Conservation (phyloP, 169 alveolate genomes). For the Theileria annulata region DNA sequence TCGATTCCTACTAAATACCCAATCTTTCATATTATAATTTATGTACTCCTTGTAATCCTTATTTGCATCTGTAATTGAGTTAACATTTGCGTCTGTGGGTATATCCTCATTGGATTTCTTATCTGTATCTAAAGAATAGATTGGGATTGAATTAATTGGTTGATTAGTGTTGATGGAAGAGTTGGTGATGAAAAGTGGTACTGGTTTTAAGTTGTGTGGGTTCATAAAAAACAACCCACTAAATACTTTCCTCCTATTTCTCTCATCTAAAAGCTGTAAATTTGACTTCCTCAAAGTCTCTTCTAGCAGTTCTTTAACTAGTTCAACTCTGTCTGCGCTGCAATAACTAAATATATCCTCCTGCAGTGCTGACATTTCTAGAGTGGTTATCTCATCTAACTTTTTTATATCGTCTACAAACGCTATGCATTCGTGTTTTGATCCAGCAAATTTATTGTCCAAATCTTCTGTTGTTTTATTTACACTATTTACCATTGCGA, state of each 20-base stretch:
- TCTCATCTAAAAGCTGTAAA: constrained; percentile 33
- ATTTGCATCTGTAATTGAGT: neutral
- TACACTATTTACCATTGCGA: too few species aligned
- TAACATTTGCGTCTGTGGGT: neutral
- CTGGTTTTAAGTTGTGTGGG: constrained; percentile 48
- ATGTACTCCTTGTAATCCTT: constrained; percentile 14
- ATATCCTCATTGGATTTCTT: neutral
- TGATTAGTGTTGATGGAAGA: constrained; percentile 29
- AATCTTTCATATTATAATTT: constrained; percentile 79
- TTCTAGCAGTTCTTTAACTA: neutral
- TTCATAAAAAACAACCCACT: constrained; percentile 39
- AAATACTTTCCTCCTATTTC: neutral
- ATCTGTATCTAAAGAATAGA: neutral
- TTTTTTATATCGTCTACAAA: constrained; percentile 26
- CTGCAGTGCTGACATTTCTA: constrained; percentile 6
- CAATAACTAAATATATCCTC: neutral
- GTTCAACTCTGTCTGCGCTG: neutral
- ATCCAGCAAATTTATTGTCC: neutral
- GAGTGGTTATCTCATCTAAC: neutral
- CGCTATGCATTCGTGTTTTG: neutral
- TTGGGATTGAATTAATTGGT: constrained; percentile 42
- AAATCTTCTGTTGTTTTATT: neutral
- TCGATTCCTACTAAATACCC: constrained; percentile 90
- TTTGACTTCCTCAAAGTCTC: constrained; percentile 34
- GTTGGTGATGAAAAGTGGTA: constrained; percentile 63